A percentile compares a stretch with the other conserved stretches of the same genome.
Conservation (phyloP, 176 grass and related monocot genomes). For the Aegilops bicornis region DNA sequence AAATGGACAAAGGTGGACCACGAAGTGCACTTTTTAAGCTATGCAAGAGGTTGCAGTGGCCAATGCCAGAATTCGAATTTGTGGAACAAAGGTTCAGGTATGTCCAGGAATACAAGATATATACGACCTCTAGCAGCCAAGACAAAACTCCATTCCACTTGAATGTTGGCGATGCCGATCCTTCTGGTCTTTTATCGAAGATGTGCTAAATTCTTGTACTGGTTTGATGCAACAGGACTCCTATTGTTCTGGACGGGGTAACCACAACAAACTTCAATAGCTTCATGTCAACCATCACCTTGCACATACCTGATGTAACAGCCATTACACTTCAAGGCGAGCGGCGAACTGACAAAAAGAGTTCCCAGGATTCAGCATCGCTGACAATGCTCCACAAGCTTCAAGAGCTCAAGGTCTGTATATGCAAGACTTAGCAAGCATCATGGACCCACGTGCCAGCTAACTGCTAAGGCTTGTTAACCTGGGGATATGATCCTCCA, state of each 20-base stretch:
- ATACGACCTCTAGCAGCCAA: not conserved
- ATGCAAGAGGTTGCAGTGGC: constrained; percentile 85
- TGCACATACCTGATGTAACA: constrained; percentile 65
- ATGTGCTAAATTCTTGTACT: constrained; percentile 1
- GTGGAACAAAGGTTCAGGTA: constrained; percentile 67
- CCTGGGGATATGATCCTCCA: not conserved
- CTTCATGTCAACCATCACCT: constrained; percentile 68
- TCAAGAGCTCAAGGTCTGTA: constrained; percentile 46
- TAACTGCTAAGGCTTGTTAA: constrained; percentile 14
- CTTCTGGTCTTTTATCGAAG: not conserved
- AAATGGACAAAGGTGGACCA: constrained; percentile 69
- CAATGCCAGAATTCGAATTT: constrained; percentile 76
- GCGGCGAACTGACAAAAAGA: constrained; percentile 64
- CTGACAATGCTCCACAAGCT: constrained; percentile 71
- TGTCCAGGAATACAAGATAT: constrained; percentile 13
- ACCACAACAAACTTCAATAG: constrained; percentile 58
- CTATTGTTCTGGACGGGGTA: constrained; percentile 50
- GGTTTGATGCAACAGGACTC: constrained; percentile 41
- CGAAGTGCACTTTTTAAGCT: constrained; percentile 75
- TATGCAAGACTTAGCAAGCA: constrained; percentile 33
- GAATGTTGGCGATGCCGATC: constrained; percentile 11
- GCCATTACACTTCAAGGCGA: constrained; percentile 64
- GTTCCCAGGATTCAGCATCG: constrained; percentile 77
- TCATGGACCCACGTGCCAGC: not conserved
- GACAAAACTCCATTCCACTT: not conserved